Evolutionary conservation across 140 eudicot genomes (phyloP).

Genomic region (Flaveria floridana): DNA sequence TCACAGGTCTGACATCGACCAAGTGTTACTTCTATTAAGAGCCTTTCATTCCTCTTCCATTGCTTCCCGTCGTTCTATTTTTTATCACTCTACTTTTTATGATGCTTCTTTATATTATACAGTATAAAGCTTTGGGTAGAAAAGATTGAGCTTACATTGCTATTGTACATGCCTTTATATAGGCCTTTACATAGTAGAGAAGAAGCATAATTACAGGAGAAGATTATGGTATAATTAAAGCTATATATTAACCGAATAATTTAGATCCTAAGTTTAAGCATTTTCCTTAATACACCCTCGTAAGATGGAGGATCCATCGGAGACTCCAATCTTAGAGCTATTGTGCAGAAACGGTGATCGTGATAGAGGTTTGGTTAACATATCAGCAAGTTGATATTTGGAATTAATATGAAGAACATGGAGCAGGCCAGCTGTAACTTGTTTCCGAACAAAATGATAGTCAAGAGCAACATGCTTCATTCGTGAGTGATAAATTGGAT

Average conservation of each 20-base stretch:
- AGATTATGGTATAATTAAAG: neutral
- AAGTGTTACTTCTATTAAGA: no score
- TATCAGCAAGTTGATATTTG: neutral
- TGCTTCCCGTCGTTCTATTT: no score
- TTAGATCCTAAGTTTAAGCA: neutral
- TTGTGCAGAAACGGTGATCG: neutral
- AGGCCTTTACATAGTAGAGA: neutral
- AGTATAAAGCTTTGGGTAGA: neutral
- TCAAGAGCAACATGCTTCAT: no score
- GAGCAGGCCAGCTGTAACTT: neutral
- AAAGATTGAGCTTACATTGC: neutral
- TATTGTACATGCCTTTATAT: neutral
- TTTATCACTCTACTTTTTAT: no score
- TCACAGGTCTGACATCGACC: no score
- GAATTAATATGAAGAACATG: neutral
- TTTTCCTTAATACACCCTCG: neutral
- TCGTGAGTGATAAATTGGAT: no score
- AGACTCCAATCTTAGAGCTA: neutral
- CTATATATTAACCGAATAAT: neutral
- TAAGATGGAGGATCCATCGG: conserved; percentile 3
- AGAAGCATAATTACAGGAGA: neutral
- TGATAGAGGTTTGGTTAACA: neutral
- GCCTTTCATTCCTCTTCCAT: no score
- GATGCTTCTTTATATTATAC: neutral
- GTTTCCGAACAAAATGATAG: neutral